These are phyloP conservation scores for Ceratobasidium sp. DNA, from an alignment of 1,284 basidiomycete genomes.

Conservation along the genomic window DNA sequence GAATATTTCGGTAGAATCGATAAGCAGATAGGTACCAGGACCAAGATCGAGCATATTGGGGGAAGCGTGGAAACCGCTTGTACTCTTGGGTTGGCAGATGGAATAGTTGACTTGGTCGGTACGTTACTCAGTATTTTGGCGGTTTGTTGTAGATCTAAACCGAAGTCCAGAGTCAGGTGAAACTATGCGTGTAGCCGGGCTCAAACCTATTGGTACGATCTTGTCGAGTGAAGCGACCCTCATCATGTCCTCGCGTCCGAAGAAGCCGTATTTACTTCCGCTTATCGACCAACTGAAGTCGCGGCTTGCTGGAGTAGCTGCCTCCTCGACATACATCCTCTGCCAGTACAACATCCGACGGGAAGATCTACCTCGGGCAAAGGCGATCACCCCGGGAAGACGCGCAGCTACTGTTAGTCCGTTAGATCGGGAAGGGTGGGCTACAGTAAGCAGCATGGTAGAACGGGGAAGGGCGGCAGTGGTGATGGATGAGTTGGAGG, in stretches of 20 bases:
- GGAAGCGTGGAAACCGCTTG: constrained; percentile 99
- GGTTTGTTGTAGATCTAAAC: constrained; percentile 21
- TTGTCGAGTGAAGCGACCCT: constrained; percentile 93
- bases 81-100: constrained; percentile 95
- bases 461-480: constrained; percentile 83
- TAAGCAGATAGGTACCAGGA: constrained; percentile 64
- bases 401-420: constrained; percentile 91
- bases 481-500: constrained; percentile 89
- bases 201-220: constrained; percentile 92
- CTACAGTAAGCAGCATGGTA: constrained; percentile 94
- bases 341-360: constrained; percentile 93
- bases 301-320: constrained; percentile 93
- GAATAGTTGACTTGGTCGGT: constrained; percentile 86
- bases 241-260: constrained; percentile 76
- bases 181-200: constrained; percentile 98
- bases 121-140: constrained; percentile 54
- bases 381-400: constrained; percentile 87
- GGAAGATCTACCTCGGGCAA: constrained; percentile 72
- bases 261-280: constrained; percentile 74
- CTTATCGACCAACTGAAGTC: constrained; percentile 86
- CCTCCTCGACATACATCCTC: constrained; percentile 88
- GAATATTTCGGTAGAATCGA: constrained; percentile 86
- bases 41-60: constrained; percentile 94
- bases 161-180: constrained; percentile 85
- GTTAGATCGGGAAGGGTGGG: constrained; percentile 84